Base-by-base conservation (phyloP, 306 rosid species). In the Hippophae rhamnoides region DNA sequence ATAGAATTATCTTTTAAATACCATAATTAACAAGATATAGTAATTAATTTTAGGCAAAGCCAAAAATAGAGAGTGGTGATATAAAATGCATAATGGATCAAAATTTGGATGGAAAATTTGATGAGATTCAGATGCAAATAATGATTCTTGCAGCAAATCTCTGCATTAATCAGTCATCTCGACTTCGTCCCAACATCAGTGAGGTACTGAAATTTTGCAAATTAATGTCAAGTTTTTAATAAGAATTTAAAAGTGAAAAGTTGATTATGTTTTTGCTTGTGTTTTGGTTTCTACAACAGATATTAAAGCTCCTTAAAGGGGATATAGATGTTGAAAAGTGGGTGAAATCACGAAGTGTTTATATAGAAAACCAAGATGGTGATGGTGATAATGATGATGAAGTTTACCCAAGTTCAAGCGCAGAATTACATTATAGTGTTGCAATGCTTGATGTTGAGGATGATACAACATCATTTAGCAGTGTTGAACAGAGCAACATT, bases 321-420 rank as follows among this genome's bases (percentile, higher is more conserved):
- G 84, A 75, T 6, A 67, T 67, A 51, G 66, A 66, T n/a, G 58
- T 67, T 7, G 84, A 78, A 47, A 43, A 68, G 58, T 60, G 64
- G 58, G 12, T 62, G 10, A 67, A 56, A 60, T 66, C 67, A 11
- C 41, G 54, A 1, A 56, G 25, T 14, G 8, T 47, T 64, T 55
- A 41, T 47, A 64, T 71, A 63, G 84, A 76, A 63, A 73, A 64
- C 58, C 55, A 57, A 53, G 98, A 85, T 47, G 80, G 80, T 61
- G 75, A 83, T 9, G 98, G 23, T 18, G 23, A 18, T 18, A 77
- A 83, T 40, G 98, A 90, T 13, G 98, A 92, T 9, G 98, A 92
- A 76, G 98, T 92, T 10, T 87, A 87, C 80, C 98, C 96, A 62
- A 71, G 70, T 51, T 79, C 96, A 57, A 85, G 95, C 51, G 74